A percentile compares a stretch with the other conserved stretches of the same genome.
These are phyloP conservation scores for Thamnidium elegans DNA, from an alignment of 192 early-diverging fungal genomes.

Conservation along the genomic window DNA sequence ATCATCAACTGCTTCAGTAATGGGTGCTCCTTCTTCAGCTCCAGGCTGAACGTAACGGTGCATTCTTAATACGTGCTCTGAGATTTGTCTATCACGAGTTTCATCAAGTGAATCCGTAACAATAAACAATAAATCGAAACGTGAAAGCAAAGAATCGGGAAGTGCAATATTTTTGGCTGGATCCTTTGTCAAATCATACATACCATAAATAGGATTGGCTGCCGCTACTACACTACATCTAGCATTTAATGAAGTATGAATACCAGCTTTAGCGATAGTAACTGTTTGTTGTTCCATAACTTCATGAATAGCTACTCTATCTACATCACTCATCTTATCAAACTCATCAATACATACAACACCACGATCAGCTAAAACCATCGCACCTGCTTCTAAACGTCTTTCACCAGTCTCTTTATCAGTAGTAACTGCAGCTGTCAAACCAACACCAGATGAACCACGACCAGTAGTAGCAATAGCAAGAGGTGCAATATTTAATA, in stretches of 20 bases:
- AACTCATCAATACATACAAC: slow-evolving; percentile 99
- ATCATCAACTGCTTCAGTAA: slow-evolving; percentile 42
- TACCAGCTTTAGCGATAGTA: slow-evolving; percentile 97
- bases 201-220: slow-evolving; percentile 92
- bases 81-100: slow-evolving; percentile 79
- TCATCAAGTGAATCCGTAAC: slow-evolving; percentile 92
- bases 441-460: slow-evolving; percentile 94
- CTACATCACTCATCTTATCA: slow-evolving; percentile 98
- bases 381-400: slow-evolving; percentile 93
- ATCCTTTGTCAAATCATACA: slow-evolving; percentile 83
- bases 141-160: slow-evolving; percentile 92
- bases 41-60: slow-evolving; percentile 89
- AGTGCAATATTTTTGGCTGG: slow-evolving; percentile 94
- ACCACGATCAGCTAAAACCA: slow-evolving; percentile 97
- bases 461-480: slow-evolving; percentile 97
- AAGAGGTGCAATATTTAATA: slow-evolving; percentile 91
- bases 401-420: slow-evolving; percentile 96
- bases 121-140: slow-evolving; percentile 97
- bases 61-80: slow-evolving; percentile 91
- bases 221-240: slow-evolving; percentile 96
- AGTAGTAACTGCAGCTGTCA: slow-evolving; percentile 93
- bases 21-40: slow-evolving; percentile 68
- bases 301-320: slow-evolving; percentile 99
- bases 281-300: slow-evolving; percentile 99
- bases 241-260: slow-evolving; percentile 96